Evolutionary conservation across 192 early-diverging fungal species (phyloP), one percentile per base, ranked within the genome.

Genomic region (Gaertneriomyces semiglobifer): DNA sequence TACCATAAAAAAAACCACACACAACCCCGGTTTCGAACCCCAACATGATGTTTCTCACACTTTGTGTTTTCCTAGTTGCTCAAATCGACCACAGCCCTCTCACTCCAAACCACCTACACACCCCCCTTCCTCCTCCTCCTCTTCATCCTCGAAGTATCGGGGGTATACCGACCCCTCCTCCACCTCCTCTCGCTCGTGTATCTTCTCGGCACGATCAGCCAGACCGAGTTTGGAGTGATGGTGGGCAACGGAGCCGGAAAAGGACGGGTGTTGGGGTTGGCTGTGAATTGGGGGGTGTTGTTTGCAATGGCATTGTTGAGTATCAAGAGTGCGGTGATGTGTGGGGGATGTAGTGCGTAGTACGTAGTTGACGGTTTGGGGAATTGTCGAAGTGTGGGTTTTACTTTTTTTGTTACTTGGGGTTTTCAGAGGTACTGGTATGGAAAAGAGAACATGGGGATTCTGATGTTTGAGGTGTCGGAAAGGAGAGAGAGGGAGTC

Each of bases 251-350:
- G 25, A 6, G n/a, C 50, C 6, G 66, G 66, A 6, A 46, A n/a
- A 20, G 56, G 56, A 10, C 25, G 66, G 7, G 33, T 58, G 12
- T 50, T 68, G 5, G 66, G 66, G 16, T 41, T 50, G 11, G 66
- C 66, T 25, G 50, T 53, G 19, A 47, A 59, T 38, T 60, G 58
- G 66, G 56, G 46, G 14, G 66, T 68, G 5, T 38, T 60, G 12
- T 68, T 72, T 62, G 78, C 5, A 85, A 88, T 68, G 81, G 88
- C 72, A 76, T 84, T 62, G 78, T 68, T 33, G 25, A 33, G 25
- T 33, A 33, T 33, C 25, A 33, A 33, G 25, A 33, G 25, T 33
- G 25, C 25, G 25, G 25, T 33, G 25, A 33, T 33, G 25, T 33
- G 25, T 33, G 25, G 25, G 25, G 25, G 25, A 33, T 33, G 25